Conservation (phyloP, 371 early-diverging fungal species). For the Mortierella sp. region DNA sequence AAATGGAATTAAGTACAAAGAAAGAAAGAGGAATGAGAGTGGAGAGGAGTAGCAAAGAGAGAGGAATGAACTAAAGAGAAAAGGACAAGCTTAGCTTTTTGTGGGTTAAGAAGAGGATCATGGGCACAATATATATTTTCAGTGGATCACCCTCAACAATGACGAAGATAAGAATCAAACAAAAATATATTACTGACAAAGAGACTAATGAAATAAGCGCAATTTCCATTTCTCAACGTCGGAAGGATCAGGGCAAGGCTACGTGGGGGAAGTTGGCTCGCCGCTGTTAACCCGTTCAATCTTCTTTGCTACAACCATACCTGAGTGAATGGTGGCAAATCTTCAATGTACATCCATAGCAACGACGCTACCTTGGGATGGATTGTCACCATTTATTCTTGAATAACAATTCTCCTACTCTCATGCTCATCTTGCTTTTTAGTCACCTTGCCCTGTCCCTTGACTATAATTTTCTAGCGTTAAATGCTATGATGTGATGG, state of each 20-base stretch:
- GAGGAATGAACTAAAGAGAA: neutral
- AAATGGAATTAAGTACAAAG: neutral
- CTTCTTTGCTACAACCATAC: too few species aligned
- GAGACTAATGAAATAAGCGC: neutral
- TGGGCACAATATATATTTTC: neutral
- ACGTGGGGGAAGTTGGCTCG: neutral
- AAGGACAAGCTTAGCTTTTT: neutral
- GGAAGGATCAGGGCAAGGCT: constrained; percentile 2
- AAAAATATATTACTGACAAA: neutral
- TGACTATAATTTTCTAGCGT: too few species aligned
- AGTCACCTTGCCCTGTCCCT: too few species aligned
- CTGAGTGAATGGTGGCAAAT: too few species aligned
- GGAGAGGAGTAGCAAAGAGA: neutral
- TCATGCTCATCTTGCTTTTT: too few species aligned
- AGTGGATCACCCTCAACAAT: neutral
- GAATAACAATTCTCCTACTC: too few species aligned
- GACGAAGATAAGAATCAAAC: neutral
- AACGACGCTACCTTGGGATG: too few species aligned
- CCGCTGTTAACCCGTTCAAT: too few species aligned
- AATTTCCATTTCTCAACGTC: neutral
- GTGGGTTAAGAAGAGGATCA: neutral
- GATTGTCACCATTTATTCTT: too few species aligned
- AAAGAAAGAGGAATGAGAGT: constrained; percentile 5
- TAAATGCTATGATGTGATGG: too few species aligned
- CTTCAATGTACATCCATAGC: too few species aligned